These are phyloP conservation scores for Chaetomiaceae sp. DNA, from an alignment of 2,329 filamentous ascomycete genomes.

Conservation along the genomic window DNA sequence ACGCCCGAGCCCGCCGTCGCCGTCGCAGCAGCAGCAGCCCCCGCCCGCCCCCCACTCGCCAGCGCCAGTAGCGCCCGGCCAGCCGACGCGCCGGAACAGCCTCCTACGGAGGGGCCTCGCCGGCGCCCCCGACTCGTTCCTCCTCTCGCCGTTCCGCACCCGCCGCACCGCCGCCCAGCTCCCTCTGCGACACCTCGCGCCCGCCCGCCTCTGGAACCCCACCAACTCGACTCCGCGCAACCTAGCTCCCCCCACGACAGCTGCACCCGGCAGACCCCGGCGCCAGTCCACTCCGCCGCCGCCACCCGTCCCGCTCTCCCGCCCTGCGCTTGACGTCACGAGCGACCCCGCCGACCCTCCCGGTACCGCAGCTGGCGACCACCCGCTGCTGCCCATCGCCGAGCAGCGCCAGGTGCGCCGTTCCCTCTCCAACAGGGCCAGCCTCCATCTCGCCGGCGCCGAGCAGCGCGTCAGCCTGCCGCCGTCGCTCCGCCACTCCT, in stretches of 20 bases:
- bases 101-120: constrained; percentile 20
- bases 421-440: constrained; percentile 39
- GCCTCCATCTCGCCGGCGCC: constrained; percentile 42
- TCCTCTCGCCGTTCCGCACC: constrained; percentile 40
- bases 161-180: constrained; percentile 31
- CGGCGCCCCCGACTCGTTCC: constrained; percentile 23
- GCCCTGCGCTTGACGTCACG: constrained; percentile 37
- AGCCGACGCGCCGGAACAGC: constrained; percentile 21
- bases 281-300: constrained; percentile 49
- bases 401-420: constrained; percentile 45
- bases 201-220: constrained; percentile 54
- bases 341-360: constrained; percentile 33
- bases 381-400: constrained; percentile 45
- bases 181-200: constrained; percentile 36
- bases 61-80: constrained; percentile 13
- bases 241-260: constrained; percentile 23
- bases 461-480: constrained; percentile 49
- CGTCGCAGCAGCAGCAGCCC: constrained; percentile 30
- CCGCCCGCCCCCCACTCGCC: constrained; percentile 23
- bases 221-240: constrained; percentile 51
- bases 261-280: constrained; percentile 35
- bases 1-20: constrained; percentile 26
- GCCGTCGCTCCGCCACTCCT: constrained; percentile 46
- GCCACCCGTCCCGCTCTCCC: constrained; percentile 44
- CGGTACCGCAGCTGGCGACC: constrained; percentile 39